Conservation (phyloP, 2,329 filamentous ascomycete genomes). For the Penicillium sp. region DNA sequence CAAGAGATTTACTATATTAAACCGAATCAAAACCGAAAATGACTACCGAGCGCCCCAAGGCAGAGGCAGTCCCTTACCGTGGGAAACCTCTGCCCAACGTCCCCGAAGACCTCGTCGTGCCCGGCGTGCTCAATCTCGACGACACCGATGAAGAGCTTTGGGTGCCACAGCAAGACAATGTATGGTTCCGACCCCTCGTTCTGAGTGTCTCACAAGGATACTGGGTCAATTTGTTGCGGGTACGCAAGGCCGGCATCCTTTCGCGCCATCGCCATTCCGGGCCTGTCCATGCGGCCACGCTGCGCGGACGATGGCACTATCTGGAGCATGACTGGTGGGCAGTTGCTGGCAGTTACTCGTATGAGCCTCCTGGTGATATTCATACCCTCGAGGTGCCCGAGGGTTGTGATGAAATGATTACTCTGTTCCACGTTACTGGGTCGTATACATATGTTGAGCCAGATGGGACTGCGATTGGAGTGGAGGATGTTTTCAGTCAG, state of each 20-base stretch:
- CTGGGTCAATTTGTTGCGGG: constrained; percentile 31
- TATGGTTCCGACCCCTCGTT: constrained; percentile 32
- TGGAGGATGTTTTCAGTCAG: constrained; percentile 35
- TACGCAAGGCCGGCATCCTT: constrained; percentile 29
- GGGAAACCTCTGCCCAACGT: constrained; percentile 23
- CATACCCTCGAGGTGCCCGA: constrained; percentile 34
- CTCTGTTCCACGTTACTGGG: constrained; percentile 33
- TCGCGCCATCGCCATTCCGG: constrained; percentile 33
- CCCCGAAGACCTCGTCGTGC: constrained; percentile 15
- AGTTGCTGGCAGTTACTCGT: constrained; percentile 31
- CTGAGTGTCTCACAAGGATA: constrained; percentile 29
- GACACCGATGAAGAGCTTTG: constrained; percentile 27
- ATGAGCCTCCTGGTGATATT: constrained; percentile 33
- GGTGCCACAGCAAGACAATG: constrained; percentile 28
- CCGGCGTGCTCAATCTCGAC: constrained; percentile 22
- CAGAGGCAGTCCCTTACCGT: constrained; percentile 19
- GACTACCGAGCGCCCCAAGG: not conserved
- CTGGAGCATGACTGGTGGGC: constrained; percentile 37
- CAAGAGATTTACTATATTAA: not conserved
- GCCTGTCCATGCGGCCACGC: constrained; percentile 29
- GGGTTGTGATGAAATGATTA: constrained; percentile 32
- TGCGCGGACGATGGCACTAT: constrained; percentile 35
- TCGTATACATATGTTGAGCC: constrained; percentile 34
- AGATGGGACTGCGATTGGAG: constrained; percentile 26
- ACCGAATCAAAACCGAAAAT: not conserved